A percentile compares a stretch with the other conserved stretches of the same genome.
Evolutionary conservation across 2,329 filamentous ascomycete genomes (phyloP).

Genomic region (Calonectria pseudoreteaudii): DNA sequence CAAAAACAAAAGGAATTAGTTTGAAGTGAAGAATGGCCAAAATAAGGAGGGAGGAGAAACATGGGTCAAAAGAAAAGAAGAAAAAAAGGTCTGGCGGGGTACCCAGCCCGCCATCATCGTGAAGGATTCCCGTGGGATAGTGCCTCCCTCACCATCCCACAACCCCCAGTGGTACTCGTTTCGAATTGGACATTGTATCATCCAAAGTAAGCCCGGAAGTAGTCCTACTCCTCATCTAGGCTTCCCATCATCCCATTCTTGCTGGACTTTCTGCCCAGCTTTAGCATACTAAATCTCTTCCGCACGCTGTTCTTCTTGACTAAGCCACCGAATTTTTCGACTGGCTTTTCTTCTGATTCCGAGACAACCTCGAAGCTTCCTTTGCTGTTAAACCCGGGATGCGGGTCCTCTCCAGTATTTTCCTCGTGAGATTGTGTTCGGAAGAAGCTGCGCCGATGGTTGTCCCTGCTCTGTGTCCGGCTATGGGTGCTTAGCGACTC

Average conservation of each 20-base stretch:
- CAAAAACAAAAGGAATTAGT: conserved; percentile 15
- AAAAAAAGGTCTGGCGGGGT: not conserved
- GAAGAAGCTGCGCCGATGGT: conserved; percentile 58
- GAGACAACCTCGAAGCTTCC: conserved; percentile 45
- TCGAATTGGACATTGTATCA: conserved; percentile 41
- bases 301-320: conserved; percentile 73
- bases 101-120: conserved; percentile 8
- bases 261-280: conserved; percentile 77
- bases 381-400: conserved; percentile 40
- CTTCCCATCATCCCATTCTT: conserved; percentile 66
- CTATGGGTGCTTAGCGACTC: conserved; percentile 49
- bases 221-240: conserved; percentile 66
- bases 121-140: conserved; percentile 15
- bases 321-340: conserved; percentile 45
- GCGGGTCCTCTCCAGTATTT: conserved; percentile 36
- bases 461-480: conserved; percentile 45
- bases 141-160: conserved; percentile 5
- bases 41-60: conserved; percentile 9
- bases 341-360: conserved; percentile 38
- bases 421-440: conserved; percentile 52
- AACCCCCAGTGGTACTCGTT: conserved; percentile 18
- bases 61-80: not conserved
- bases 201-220: conserved; percentile 48
- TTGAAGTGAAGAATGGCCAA: not conserved
- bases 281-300: conserved; percentile 83